Evolutionary conservation across 1,284 basidiomycete genomes (phyloP), one percentile per base, ranked within the genome.

Genomic region (Sporisorium scitamineum): DNA sequence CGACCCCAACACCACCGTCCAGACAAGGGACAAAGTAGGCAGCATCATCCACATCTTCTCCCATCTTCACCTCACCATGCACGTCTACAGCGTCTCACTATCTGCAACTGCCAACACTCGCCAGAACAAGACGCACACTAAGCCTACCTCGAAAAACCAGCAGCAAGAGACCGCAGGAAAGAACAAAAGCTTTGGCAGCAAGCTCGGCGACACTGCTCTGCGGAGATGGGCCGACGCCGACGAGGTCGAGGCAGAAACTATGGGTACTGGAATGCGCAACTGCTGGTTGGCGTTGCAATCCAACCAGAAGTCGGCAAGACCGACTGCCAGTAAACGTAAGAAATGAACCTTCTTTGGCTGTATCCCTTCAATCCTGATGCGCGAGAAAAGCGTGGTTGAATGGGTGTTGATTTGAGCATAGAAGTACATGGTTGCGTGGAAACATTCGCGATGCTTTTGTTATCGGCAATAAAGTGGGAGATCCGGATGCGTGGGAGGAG

Each of bases 11-110:
- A 31, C 26, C 22, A 31, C n/a, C n/a, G 18, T 22, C 11, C 29
- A n/a, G 9, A 53, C 47, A 16, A 44, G 52, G 37, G 48, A 63
- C 27, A 57, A 58, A 14, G 63, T 84, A 61, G 80, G 70, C 22
- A 48, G 69, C 54, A 90, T 96, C 34, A 77, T 91, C 1, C 95
- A 97, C 82, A 88, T 94, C 57, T 97, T 97, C 86, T 93, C 92
- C 2, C 95, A 98, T 85, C 93, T 97, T 82, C 90, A 89, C 80
- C 94, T 96, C 87, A 94, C 92, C 10, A 97, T 96, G 86, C 90
- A 92, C 76, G 89, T 92, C 39, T 89, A 91, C 69, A 47, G 60
- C 14, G 22, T 68, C 13, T 22, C 18, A 1, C 18, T 64, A 5
- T 4, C 39, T 20, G 39, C 55, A 16, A 20, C 14, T 9, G 34